phyloP scores from a whole-genome alignment of 2,329 filamentous ascomycete species.

The Cladophialophora immunda region DNA sequence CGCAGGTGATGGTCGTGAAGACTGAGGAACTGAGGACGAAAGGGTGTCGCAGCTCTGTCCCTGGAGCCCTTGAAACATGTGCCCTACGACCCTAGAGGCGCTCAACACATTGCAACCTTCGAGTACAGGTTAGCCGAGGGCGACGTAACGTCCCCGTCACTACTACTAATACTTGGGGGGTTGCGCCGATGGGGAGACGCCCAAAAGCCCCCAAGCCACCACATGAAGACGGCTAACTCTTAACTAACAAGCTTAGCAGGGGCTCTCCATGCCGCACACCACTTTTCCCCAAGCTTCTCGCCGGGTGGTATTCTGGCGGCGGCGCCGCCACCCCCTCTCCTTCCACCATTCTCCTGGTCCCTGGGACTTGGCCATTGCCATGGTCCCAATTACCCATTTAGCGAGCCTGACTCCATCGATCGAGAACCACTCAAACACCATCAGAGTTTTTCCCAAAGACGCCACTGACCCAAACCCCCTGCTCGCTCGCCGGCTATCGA shows the following conservation, averaged over 20 bases:
- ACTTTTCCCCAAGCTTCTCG: background rate
- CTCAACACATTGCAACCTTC: no score
- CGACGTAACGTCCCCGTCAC: background rate
- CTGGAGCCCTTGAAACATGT: no score
- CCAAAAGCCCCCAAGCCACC: background rate
- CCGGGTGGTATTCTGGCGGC: constrained; percentile 1
- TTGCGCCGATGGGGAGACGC: background rate
- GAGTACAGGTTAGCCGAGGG: background rate
- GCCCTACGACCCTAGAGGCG: no score
- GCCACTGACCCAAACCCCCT: constrained; percentile 16
- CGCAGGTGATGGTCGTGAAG: background rate
- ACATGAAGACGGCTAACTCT: background rate
- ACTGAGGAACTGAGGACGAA: background rate
- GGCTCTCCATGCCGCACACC: background rate
- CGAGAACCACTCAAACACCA: constrained; percentile 17
- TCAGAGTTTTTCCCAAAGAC: constrained; percentile 23
- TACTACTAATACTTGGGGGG: no score
- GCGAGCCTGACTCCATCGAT: constrained; percentile 1
- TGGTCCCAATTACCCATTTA: background rate
- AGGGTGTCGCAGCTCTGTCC: background rate
- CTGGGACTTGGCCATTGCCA: background rate
- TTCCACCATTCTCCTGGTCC: background rate
- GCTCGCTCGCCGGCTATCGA: background rate
- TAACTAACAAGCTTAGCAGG: background rate
- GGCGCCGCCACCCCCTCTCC: background rate